Evolutionary conservation across 768 basidiomycete species (phyloP).

Genomic region (Cystobasidium tubakii): DNA sequence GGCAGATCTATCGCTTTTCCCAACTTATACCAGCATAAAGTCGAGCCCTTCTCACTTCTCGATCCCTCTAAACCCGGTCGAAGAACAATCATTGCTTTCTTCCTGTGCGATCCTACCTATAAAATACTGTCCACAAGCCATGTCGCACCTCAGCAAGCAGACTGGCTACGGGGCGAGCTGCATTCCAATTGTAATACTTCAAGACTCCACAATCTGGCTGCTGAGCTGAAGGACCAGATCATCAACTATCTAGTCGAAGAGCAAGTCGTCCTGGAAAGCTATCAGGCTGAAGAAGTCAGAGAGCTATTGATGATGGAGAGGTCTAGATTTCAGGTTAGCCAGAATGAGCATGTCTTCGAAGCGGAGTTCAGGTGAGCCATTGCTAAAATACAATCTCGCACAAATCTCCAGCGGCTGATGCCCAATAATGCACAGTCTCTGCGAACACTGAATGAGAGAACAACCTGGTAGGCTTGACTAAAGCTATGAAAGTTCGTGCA

Average conservation of each 20-base stretch:
- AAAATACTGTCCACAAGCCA: constrained; percentile 53
- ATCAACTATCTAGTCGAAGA: background rate
- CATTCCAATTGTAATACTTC: background rate
- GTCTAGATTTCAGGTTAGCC: background rate
- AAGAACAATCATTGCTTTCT: constrained; percentile 53
- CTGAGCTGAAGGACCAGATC: constrained; percentile 18
- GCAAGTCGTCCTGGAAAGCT: background rate
- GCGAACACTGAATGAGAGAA: background rate
- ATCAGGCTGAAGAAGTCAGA: constrained; percentile 5
- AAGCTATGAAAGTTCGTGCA: too few species aligned
- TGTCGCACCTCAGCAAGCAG: constrained; percentile 56
- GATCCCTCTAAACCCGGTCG: constrained; percentile 54
- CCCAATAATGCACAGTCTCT: too few species aligned
- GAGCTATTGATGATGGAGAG: background rate
- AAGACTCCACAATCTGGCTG: background rate
- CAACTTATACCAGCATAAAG: constrained; percentile 58
- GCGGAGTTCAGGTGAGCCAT: background rate
- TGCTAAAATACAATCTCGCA: too few species aligned
- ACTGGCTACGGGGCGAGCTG: background rate
- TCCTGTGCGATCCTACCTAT: constrained; percentile 53
- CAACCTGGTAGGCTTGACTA: too few species aligned
- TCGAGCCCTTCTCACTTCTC: constrained; percentile 51
- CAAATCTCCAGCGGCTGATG: too few species aligned
- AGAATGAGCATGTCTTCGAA: constrained; percentile 13
- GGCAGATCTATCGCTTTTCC: constrained; percentile 56